Evolutionary conservation across 1,139 yeast species (phyloP).

Genomic region (Debaryomyces robertsiae): DNA sequence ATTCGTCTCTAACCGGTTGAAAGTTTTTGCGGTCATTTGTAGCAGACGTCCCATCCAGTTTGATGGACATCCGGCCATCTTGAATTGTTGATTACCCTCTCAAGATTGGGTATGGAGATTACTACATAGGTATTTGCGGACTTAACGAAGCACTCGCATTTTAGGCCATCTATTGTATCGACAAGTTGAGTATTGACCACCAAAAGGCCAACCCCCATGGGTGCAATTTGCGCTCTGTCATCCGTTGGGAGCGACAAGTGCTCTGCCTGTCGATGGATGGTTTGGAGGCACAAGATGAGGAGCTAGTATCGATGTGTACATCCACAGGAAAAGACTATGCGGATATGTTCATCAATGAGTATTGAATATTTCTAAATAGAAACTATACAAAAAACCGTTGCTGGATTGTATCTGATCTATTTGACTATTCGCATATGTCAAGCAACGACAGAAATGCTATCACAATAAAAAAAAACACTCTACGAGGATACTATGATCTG

Average conservation of each 20-base stretch:
- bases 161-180: conserved; percentile 37
- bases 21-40: conserved; percentile 39
- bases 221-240: conserved; percentile 49
- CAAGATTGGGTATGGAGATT: conserved; percentile 23
- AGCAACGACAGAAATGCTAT: too few species aligned
- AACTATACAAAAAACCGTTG: neutral
- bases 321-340: conserved; percentile 50
- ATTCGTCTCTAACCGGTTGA: conserved; percentile 39
- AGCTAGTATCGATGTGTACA: conserved; percentile 44
- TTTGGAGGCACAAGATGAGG: conserved; percentile 28
- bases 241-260: conserved; percentile 47
- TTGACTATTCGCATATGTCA: too few species aligned
- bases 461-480: neutral
- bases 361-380: conserved; percentile 7
- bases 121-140: conserved; percentile 41
- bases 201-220: conserved; percentile 43
- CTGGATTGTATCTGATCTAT: too few species aligned
- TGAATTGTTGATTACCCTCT: conserved; percentile 38
- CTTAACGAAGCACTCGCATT: conserved; percentile 48
- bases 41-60: conserved; percentile 38
- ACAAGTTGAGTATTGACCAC: conserved; percentile 30
- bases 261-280: conserved; percentile 38
- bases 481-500: neutral
- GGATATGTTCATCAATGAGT: conserved; percentile 36
- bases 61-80: conserved; percentile 48